Evolutionary conservation across 148 eudicot genomes (phyloP).

Genomic region (Fagopyrum esculentum): DNA sequence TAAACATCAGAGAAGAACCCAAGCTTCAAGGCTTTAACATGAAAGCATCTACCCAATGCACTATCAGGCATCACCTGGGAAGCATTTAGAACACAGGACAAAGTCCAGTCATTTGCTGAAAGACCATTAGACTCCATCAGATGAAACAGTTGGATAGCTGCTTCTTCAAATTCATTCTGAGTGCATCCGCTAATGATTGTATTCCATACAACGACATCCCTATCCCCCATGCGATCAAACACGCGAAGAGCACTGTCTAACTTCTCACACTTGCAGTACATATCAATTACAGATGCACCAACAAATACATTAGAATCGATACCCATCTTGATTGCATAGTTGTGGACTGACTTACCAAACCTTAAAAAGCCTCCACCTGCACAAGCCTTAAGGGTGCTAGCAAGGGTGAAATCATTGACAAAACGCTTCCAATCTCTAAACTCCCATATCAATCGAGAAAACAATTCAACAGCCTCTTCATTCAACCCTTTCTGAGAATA

Average conservation of each 20-base stretch:
- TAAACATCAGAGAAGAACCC: constrained; percentile 31
- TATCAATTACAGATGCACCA: constrained; percentile 31
- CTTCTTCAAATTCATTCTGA: constrained; percentile 29
- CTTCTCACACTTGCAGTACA: constrained; percentile 29
- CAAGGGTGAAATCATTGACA: constrained; percentile 31
- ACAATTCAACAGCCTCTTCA: constrained; percentile 31
- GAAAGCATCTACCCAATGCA: constrained; percentile 23
- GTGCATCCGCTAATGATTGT: constrained; percentile 49
- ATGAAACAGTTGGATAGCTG: constrained; percentile 26
- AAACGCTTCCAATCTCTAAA: constrained; percentile 18
- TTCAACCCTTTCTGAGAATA: constrained; percentile 26
- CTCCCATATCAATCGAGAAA: constrained; percentile 27
- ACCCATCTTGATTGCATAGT: constrained; percentile 27
- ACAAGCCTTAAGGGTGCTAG: constrained; percentile 38
- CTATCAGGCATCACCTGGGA: constrained; percentile 30
- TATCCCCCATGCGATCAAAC: constrained; percentile 30
- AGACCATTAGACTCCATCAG: constrained; percentile 20
- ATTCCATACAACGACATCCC: constrained; percentile 50
- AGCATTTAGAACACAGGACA: constrained; percentile 29
- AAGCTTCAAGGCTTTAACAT: constrained; percentile 24
- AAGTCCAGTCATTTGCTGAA: constrained; percentile 22
- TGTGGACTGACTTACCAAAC: constrained; percentile 29
- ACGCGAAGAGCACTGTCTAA: constrained; percentile 30
- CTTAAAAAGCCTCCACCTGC: constrained; percentile 27
- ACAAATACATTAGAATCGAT: constrained; percentile 30